phyloP scores from a whole-genome alignment of 176 grass and related monocot species.

The Secale cereale region DNA sequence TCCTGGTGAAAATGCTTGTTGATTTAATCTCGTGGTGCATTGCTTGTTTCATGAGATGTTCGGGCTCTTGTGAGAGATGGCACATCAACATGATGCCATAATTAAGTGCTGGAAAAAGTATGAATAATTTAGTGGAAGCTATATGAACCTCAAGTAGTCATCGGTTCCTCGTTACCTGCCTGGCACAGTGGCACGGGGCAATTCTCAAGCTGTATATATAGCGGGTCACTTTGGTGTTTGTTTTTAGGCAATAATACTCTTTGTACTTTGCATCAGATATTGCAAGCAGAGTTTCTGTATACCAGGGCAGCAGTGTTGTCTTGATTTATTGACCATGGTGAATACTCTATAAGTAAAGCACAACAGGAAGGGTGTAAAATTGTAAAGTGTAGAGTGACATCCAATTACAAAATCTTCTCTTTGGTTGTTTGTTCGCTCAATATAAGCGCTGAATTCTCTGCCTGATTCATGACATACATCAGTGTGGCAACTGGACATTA shows the following conservation, averaged over 20 bases:
- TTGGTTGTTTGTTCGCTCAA: not conserved
- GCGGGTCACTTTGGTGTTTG: not conserved
- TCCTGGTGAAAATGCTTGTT: conserved; percentile 1
- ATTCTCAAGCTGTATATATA: conserved; percentile 6
- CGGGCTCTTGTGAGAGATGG: not conserved
- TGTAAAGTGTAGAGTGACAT: conserved; percentile 35
- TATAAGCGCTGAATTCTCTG: not conserved
- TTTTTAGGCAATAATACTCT: conserved; percentile 6
- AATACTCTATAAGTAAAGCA: not conserved
- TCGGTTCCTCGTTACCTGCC: not conserved
- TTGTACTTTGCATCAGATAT: not conserved
- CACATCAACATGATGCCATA: conserved; percentile 9
- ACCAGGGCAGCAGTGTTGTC: not conserved
- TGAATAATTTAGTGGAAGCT: not conserved
- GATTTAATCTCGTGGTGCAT: not conserved
- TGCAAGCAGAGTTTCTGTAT: not conserved
- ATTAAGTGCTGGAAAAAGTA: not conserved
- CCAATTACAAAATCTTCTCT: not conserved
- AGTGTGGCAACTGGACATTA: not conserved
- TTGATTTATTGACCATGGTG: conserved; percentile 22
- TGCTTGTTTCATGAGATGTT: conserved; percentile 1
- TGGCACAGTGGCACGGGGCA: not conserved
- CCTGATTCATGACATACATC: conserved; percentile 8
- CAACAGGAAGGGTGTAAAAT: not conserved
- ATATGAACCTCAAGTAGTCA: not conserved